Base-by-base conservation (phyloP, 2,329 filamentous ascomycete genomes). In the Xylariaceae sp. region DNA sequence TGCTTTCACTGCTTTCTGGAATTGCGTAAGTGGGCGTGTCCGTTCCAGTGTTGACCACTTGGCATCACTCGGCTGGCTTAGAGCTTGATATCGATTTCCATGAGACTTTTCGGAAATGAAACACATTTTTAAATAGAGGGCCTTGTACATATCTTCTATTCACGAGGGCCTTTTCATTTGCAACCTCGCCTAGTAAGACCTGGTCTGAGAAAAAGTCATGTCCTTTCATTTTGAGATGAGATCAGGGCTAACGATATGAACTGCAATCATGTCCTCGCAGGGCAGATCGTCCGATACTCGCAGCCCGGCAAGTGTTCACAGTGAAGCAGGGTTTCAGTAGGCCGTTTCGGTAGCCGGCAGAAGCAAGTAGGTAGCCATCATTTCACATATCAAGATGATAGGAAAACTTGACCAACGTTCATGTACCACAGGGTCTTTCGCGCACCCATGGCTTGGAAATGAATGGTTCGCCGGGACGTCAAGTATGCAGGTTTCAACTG, bases 401-500 rank as follows among this genome's bases (percentile, higher is more conserved):
- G 19, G 17, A 19, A 40, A 40, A 40, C 28, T 51, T 29, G n/a
- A 26, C 46, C 4, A 3, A 31, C 4, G n/a, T 6, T 34, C 6
- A 16, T n/a, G 16, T 3, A 34, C 19, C 12, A 21, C 47, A 23
- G 28, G 6, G 39, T 49, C 36, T 7, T 48, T 26, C 19, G 37
- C 51, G 16, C 12, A n/a, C 40, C 29, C 12, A 45, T 2, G 19
- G 17, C n/a, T 19, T 40, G 26, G 21, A 14, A 31, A 11, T 24
- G 4, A 45, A 12, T 34, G 29, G 36, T 26, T 19, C 5, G 23
- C 33, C 19, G 36, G 44, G 45, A 21, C 29, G 28, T 12, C 21
- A 28, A 53, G 9, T 19, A 57, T 51, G 44, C 37, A 39, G 17
- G 19, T 33, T 33, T 28, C 19, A 51, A 40, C 23, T 19, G 31